Base-by-base conservation (phyloP, 2,329 filamentous ascomycete genomes). In the Fusarium equiseti region DNA sequence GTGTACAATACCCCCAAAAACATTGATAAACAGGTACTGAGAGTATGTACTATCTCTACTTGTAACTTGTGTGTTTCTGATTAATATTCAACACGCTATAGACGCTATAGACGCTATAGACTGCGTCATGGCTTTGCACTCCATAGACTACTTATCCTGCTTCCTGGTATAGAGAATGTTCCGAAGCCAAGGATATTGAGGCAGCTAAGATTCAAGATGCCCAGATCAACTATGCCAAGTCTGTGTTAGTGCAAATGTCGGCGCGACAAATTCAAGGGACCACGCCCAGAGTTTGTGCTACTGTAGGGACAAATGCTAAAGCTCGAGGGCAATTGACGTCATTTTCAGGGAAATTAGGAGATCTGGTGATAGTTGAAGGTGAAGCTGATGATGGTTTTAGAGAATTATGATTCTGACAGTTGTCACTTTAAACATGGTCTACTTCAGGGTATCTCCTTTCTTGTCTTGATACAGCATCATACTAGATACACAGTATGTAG, bases 321-420 rank as follows among this genome's bases (percentile, higher is more conserved):
- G 45, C 24, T 66, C 15, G 12, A 40, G 18, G 44, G 29, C 9
- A 27, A 24, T 63, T 73, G 71, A 73, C 71, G 71, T 73, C 71
- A 73, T 60, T 45, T 49, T 43, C 16, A 42, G 5, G 29, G 42
- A 50, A 44, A 9, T 60, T 24, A 22, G 44, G 59, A 44, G 40
- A 56, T 73, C 70, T 66, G 44, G 46, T 72, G 66, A 68, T 68
- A 40, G 44, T 43, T 59, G 40, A 31, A 44, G 27, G 49, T 70
- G 66, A 51, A 61, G 59, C 60, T 72, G 54, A 63, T 44, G 44
- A 32, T 31, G 40, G 31, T 12, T 59, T 49, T 22, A 22, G 24
- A 20, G 38, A 38, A 56, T 46, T 44, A 46, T 52, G 35, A 35
- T n/a, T n/a, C 18, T 44, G 48, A 20, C 32, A 59, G 51, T 32